A percentile compares a stretch with the other conserved stretches of the same genome.
phyloP scores from a whole-genome alignment of 2,329 filamentous ascomycete genomes.

The Colletotrichum orbiculare region DNA sequence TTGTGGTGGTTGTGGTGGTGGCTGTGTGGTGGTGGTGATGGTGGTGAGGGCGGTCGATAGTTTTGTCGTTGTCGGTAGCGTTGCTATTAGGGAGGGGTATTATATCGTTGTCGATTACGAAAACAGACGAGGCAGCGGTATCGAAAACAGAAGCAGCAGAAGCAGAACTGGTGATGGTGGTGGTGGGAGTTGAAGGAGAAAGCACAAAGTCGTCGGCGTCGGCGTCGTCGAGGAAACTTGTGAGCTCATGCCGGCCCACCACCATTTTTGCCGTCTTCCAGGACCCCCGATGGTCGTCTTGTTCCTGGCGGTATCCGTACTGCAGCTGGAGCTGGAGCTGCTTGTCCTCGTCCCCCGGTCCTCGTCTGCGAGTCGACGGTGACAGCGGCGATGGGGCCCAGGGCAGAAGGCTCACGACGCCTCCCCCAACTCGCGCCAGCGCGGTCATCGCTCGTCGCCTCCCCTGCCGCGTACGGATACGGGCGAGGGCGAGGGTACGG shows the following conservation, averaged over 20 bases:
- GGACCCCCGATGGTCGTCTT: conserved; percentile 17
- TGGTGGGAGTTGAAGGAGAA: neutral
- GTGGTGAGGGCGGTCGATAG: neutral
- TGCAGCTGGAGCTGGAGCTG: conserved; percentile 3
- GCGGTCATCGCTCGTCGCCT: conserved; percentile 3
- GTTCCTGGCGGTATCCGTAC: conserved; percentile 3
- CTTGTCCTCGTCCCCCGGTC: conserved; percentile 23
- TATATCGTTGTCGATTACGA: conserved; percentile 4
- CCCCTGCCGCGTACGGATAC: neutral
- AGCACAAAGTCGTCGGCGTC: conserved; percentile 20
- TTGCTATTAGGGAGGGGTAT: neutral
- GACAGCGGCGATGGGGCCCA: conserved; percentile 24
- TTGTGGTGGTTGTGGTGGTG: neutral
- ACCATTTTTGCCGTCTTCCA: conserved; percentile 26
- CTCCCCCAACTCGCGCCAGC: conserved; percentile 5
- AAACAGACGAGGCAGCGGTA: neutral
- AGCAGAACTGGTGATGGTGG: neutral
- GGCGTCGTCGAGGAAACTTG: conserved; percentile 37
- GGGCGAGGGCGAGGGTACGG: too few species aligned
- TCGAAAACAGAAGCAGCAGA: neutral
- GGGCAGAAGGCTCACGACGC: conserved; percentile 18
- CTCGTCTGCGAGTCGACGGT: conserved; percentile 18
- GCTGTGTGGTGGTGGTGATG: neutral
- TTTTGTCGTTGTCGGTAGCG: neutral
- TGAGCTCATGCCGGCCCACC: conserved; percentile 32